Evolutionary conservation across 805 yeast species (phyloP), one percentile per base, ranked within the genome.

Genomic region (Priceomyces medius): DNA sequence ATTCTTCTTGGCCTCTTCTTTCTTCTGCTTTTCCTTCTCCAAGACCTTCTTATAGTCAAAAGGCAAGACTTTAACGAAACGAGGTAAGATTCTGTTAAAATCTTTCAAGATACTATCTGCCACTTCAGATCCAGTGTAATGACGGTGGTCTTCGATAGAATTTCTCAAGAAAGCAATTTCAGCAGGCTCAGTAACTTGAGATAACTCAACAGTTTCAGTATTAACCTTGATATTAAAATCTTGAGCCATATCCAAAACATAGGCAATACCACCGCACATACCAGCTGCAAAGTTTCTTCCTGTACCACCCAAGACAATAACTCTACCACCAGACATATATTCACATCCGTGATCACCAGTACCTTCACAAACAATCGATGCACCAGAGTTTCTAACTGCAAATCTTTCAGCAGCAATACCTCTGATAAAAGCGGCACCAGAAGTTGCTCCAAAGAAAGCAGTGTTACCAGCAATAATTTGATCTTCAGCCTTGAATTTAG

Each of bases 301-400:
- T 55, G 96, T 87, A 45, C 81, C 70, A 35, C 97, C 96, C 53
- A 91, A 77, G 36, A 91, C 89, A 59, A 91, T 88, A 47, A 93
- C 96, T 56, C 98, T 81, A 63, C 99, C 99, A 64, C 99, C 98
- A 54, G 98, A 90, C 99, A 91, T 91, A 71, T 91, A 91, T 71
- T 91, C 99, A 72, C 97, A 91, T 39, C 99, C 99, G 64, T 91
- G 97, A 65, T 91, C 97, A 73, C 99, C 99, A 49, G 87, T 83
- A 59, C 96, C 97, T 68, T 91, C 99, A 51, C 88, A 89, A 47
- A 93, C 97, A 49, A 96, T 93, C 42, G 85, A 85, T 32, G 98
- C 98, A 66, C 99, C 99, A 21, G 98, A 93, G 78, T 91, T 91
- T 74, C 99, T 86, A 45, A 91, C 99, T 14, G 95, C 96, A 64